phyloP scores from a whole-genome alignment of 2,329 filamentous ascomycete species.

The Plenodomus lindquistii region DNA sequence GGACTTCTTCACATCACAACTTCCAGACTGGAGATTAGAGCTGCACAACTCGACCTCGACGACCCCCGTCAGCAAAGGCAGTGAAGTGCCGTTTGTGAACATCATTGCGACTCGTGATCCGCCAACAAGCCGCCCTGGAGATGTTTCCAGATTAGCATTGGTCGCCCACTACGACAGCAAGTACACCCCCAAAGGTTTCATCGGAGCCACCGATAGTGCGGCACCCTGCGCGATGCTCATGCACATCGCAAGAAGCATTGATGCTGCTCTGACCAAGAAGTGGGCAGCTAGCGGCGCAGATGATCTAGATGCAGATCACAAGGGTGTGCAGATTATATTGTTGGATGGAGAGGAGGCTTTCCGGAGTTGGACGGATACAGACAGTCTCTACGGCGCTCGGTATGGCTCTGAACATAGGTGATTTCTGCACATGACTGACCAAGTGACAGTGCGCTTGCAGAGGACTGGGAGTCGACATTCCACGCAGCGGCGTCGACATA shows the following conservation, averaged over 20 bases:
- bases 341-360: constrained; percentile 97
- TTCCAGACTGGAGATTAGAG: constrained; percentile 78
- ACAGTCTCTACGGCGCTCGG: constrained; percentile 90
- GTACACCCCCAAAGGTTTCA: constrained; percentile 78
- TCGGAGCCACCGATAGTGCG: constrained; percentile 91
- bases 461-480: constrained; percentile 74
- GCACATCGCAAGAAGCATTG: constrained; percentile 80
- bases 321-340: constrained; percentile 86
- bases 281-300: constrained; percentile 64
- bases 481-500: constrained; percentile 75
- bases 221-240: constrained; percentile 93
- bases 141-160: constrained; percentile 80
- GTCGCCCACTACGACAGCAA: constrained; percentile 96
- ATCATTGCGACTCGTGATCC: constrained; percentile 90
- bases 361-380: constrained; percentile 73
- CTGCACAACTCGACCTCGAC: constrained; percentile 87
- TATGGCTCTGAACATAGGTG: constrained; percentile 41
- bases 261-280: constrained; percentile 79
- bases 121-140: constrained; percentile 72
- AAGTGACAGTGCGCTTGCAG: constrained; percentile 66
- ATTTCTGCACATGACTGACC: neutral
- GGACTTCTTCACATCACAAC: constrained; percentile 75
- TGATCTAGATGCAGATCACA: constrained; percentile 66
- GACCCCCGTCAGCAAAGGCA: constrained; percentile 75
- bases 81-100: constrained; percentile 81